A percentile compares a stretch with the other conserved stretches of the same genome.
phyloP scores from a whole-genome alignment of 1,139 yeast genomes.

The Kurtzmaniella quercitrusa region DNA sequence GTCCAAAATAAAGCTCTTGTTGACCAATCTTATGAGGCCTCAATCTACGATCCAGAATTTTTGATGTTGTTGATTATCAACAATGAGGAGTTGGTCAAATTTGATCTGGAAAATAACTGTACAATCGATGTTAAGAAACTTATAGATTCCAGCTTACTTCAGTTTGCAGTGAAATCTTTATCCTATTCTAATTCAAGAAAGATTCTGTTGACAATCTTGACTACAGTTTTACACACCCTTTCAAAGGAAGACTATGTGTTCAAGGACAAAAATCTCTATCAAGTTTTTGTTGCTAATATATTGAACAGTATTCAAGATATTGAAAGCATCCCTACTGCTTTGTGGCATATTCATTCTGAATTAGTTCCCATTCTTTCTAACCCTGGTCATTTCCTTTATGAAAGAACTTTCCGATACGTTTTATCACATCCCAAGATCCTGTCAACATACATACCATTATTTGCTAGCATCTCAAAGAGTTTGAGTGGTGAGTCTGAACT shows the following conservation, averaged over 20 bases:
- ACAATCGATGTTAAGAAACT: constrained; percentile 52
- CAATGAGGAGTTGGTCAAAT: constrained; percentile 55
- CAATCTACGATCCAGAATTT: constrained; percentile 59
- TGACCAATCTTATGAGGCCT: constrained; percentile 15
- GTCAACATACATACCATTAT: constrained; percentile 62
- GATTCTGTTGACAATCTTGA: constrained; percentile 31
- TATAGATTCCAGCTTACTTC: constrained; percentile 56
- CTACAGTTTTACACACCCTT: constrained; percentile 36
- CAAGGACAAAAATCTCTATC: constrained; percentile 57
- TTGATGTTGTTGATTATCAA: constrained; percentile 52
- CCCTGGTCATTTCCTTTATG: constrained; percentile 74
- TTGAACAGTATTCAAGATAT: constrained; percentile 39
- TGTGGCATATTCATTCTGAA: constrained; percentile 46
- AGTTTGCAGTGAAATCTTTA: constrained; percentile 51
- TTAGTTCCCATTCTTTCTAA: constrained; percentile 54
- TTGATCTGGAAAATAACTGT: constrained; percentile 20
- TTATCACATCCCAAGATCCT: constrained; percentile 54
- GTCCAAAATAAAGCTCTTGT: constrained; percentile 10
- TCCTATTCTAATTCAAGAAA: constrained; percentile 14
- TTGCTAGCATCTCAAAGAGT: constrained; percentile 38
- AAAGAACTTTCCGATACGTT: constrained; percentile 59
- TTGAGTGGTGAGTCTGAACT: constrained; percentile 28
- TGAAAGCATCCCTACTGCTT: constrained; percentile 31
- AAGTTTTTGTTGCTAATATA: constrained; percentile 58
- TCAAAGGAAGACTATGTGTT: constrained; percentile 29